Evolutionary conservation across 1,284 basidiomycete genomes (phyloP), one percentile per base, ranked within the genome.

Genomic region (Sporisorium exsertum): DNA sequence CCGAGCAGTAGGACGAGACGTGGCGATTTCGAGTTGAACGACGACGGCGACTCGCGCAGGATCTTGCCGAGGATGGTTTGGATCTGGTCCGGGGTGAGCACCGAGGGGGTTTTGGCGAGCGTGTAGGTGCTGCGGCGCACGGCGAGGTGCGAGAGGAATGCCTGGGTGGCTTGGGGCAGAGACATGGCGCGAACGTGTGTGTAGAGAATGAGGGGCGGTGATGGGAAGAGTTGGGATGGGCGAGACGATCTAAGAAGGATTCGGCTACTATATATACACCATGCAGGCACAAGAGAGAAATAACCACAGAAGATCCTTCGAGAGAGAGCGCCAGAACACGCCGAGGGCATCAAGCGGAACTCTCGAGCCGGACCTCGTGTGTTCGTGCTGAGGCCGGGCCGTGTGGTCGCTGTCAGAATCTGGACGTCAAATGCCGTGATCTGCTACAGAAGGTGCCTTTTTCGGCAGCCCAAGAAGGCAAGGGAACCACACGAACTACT

Each of bases 1-100:
- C 86, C 87, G 33, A 87, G 82, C n/a, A 88, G 81, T 29, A 88
- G 71, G 35, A 89, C 84, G 0, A 86, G 86, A 16, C 88, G 85
- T 5, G 86, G 83, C 15, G 86, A 86, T 77, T 88, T 87, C 40
- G 86, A 86, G 86, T 89, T 88, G 86, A 86, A 86, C 18, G 84
- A 76, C 13, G 81, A 80, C 1, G 88, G 88, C 7, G 86, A 81
- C 78, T 87, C 83, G 78, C 87, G 87, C 72, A 88, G 51, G 82
- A 52, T 83, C 82, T 47, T 84, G 72, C 72, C 87, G 78, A 88
- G 86, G 50, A 88, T 71, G 49, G 82, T 81, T 32, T 85, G 71
- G 62, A 88, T 77, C 63, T 86, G 77, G 7, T 80, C 81, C 61
- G 87, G 80, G 29, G 84, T 65, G 55, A 88, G 75, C 35, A 86